Percentiles rank a stretch among this genome's conserved stretches.
These are phyloP conservation scores for Trichomonas vaginalis DNA, from an alignment of 208 protist species.

Conservation along the genomic window DNA sequence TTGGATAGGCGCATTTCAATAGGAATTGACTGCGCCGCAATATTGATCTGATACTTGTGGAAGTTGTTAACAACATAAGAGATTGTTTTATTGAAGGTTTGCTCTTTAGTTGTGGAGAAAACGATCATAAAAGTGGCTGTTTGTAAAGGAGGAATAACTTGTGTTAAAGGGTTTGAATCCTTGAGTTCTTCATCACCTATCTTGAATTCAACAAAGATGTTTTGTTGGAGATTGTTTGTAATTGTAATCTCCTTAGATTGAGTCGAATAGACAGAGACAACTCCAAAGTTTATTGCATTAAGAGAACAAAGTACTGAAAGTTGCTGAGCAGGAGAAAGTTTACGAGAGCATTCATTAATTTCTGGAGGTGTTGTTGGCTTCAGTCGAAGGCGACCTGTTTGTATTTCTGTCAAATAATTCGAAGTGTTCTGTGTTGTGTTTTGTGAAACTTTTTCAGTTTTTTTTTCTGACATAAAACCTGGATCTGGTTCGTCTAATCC, in stretches of 20 bases:
- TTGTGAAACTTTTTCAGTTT: not conserved
- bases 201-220: conserved; percentile 1
- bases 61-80: not conserved
- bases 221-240: not conserved
- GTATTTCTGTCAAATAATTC: not conserved
- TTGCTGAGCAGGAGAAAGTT: not conserved
- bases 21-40: not conserved
- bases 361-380: not conserved
- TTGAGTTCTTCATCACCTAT: not conserved
- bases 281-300: not conserved
- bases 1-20: not conserved
- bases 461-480: not conserved
- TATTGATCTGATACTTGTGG: not conserved
- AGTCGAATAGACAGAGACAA: not conserved
- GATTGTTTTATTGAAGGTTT: not conserved
- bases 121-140: not conserved
- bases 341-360: not conserved
- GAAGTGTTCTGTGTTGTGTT: not conserved
- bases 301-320: not conserved
- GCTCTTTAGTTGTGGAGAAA: not conserved
- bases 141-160: conserved; percentile 1
- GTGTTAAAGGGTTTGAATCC: not conserved
- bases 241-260: not conserved
- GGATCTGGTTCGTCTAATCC: not conserved
- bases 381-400: not conserved